Base-by-base conservation (phyloP, 2,329 filamentous ascomycete species). In the Juglanconis oblonga region DNA sequence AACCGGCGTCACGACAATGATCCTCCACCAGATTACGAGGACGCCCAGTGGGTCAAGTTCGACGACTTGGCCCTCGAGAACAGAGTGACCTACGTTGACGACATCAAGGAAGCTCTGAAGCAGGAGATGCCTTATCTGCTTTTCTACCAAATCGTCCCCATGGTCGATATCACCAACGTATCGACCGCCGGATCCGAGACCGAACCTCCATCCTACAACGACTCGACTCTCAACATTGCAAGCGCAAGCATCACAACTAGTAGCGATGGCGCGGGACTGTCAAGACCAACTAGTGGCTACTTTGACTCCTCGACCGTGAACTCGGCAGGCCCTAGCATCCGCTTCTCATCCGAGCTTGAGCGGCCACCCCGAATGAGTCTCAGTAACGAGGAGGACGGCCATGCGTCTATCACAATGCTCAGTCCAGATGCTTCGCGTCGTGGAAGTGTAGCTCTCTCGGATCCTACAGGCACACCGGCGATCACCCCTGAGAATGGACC, bases 91-190 rank as follows among this genome's bases (percentile, higher is more conserved):
- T 82, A 89, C 57, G 87, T 97, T 52, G 86, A 96, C 68, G 89
- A 97, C 64, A 85, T 88, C 67, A 87, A 90, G 63, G 77, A 88
- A 66, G 88, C 91, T 0, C 76, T 98, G 53, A 88, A 86, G 66
- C 83, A 89, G n/a, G 93, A 97, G 72, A 96, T 92, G 72, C 94
- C 95, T 0, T 98, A 98, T 71, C 82, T 98, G 6, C 79, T 99
- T 0, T 98, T 98, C 73, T 99, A 97, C 70, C 94, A 97, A 72
- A 91, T 98, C 45, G 84, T 96, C 35, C 93, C 94, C 0, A 92
- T 96, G 68, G 85, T 91, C 35, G 90, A 93, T 58, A 83, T 89
- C 7, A 77, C 79, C 1, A 70, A 76, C 1, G 74, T 77, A 11
- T 81, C 81, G 5, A 76, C 77, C 0, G 79, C 81, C 6, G 74